A percentile compares a stretch with the other conserved stretches of the same genome.
phyloP scores from a whole-genome alignment of 768 basidiomycete species.

The Pleurotus ostreatus region DNA sequence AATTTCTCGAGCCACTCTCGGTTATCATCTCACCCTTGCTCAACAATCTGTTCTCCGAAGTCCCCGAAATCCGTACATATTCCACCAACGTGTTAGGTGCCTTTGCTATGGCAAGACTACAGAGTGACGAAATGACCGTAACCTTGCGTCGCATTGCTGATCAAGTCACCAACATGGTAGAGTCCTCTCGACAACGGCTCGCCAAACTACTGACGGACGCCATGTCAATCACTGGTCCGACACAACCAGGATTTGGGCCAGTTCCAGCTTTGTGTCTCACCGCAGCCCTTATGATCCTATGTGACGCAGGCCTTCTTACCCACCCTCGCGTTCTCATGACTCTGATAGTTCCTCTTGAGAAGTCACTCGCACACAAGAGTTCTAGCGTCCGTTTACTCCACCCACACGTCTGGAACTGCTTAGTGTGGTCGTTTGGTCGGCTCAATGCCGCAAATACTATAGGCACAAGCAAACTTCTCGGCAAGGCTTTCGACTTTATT shows the following conservation, averaged over 20 bases:
- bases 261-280: constrained; percentile 42
- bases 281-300: constrained; percentile 44
- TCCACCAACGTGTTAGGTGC: constrained; percentile 58
- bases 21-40: constrained; percentile 42
- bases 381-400: constrained; percentile 32
- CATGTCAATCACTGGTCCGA: constrained; percentile 18
- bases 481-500: constrained; percentile 35
- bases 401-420: constrained; percentile 45
- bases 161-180: constrained; percentile 16
- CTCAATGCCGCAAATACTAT: constrained; percentile 20
- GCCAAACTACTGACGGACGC: constrained; percentile 22
- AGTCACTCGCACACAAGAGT: constrained; percentile 27
- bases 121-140: constrained; percentile 6
- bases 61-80: constrained; percentile 34
- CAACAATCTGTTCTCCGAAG: constrained; percentile 22
- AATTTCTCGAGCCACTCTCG: constrained; percentile 46
- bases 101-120: constrained; percentile 41
- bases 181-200: constrained; percentile 16
- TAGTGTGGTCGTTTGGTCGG: constrained; percentile 53
- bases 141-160: constrained; percentile 20
- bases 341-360: constrained; percentile 29
- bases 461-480: constrained; percentile 11
- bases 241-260: constrained; percentile 23
- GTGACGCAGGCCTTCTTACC: constrained; percentile 39
- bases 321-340: constrained; percentile 33